Percentiles rank a stretch among this genome's conserved stretches.
These are phyloP conservation scores for Trypanosoma cruzi DNA, from an alignment of 208 protist species.

Conservation along the genomic window DNA sequence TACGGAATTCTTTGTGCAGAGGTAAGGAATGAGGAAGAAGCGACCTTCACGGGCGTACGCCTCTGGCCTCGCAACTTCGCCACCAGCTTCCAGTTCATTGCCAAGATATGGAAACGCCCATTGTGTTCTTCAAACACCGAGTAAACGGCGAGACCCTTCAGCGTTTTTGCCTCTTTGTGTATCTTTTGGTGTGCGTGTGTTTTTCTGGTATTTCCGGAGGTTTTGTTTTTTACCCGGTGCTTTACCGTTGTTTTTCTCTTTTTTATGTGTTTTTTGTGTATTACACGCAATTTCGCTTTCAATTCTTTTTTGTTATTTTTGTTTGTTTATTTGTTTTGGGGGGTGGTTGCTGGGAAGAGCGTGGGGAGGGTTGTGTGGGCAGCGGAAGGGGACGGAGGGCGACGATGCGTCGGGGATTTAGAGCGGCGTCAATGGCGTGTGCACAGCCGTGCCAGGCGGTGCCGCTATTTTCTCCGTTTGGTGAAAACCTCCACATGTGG, in stretches of 20 bases:
- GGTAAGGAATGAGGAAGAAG: not conserved
- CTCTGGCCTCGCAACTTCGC: conserved; percentile 65
- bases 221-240: no score
- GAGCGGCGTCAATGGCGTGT: not conserved
- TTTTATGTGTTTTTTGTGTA: not conserved
- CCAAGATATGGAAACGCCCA: conserved; percentile 74
- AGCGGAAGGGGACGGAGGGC: no score
- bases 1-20: conserved; percentile 25
- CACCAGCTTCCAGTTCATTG: conserved; percentile 85
- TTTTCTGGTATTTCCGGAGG: not conserved
- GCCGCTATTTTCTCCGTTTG: not conserved
- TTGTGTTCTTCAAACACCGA: not conserved
- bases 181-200: not conserved
- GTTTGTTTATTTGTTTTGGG: not conserved
- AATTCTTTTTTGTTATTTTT: not conserved
- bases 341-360: not conserved
- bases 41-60: conserved; percentile 39
- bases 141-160: not conserved
- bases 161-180: no score
- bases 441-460: not conserved
- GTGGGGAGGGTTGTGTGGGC: not conserved
- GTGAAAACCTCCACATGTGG: conserved; percentile 13
- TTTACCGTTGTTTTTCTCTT: not conserved
- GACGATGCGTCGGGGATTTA: conserved; percentile 8
- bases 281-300: not conserved